Evolutionary conservation across 331 rosid genomes (phyloP), one percentile per base, ranked within the genome.

Genomic region (Malus hybrid): DNA sequence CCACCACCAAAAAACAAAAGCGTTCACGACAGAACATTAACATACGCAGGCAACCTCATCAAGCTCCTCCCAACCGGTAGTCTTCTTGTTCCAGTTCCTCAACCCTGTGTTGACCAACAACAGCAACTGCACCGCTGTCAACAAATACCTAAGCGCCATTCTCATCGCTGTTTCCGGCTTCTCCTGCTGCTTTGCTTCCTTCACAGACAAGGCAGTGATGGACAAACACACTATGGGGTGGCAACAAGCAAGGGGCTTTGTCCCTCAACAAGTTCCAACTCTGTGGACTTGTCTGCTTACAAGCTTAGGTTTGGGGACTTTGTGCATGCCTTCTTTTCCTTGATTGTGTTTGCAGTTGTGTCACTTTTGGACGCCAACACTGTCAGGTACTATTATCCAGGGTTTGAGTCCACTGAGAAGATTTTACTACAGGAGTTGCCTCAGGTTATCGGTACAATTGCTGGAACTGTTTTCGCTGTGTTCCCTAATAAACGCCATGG

Each of bases 11-110:
- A 50, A 50, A 29, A 65, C 55, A 60, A 46, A 24, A 13, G 50
- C 19, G 67, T 66, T 28, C 9, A 72, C 1, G 36, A 67, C 0
- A 81, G 77, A 39, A 80, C 95, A 48, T 81, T 91, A 1, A 63
- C 86, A 4, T 84, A 88, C 0, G 63, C 81, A 19, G 98, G 88
- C 10, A 86, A 78, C 73, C 84, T 93, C 50, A 81, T 91, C 24
- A 86, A 85, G 58, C 88, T 86, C 73, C 96, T 93, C 22, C 98
- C 97, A 0, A 93, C 96, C 1, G 97, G 98, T 20, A 0, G 85
- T 93, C 22, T 91, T 93, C 79, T 56, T 87, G 24, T 93, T 77
- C 88, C 91, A 89, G 18, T 87, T 93, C 77, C 73, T 82, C 28
- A 90, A 80, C 78, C 97, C 97, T 0, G 70, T 84, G 19, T 30